A percentile compares a stretch with the other conserved stretches of the same genome.
Evolutionary conservation across 1,139 yeast species (phyloP).

Genomic region (Pichia sp.): DNA sequence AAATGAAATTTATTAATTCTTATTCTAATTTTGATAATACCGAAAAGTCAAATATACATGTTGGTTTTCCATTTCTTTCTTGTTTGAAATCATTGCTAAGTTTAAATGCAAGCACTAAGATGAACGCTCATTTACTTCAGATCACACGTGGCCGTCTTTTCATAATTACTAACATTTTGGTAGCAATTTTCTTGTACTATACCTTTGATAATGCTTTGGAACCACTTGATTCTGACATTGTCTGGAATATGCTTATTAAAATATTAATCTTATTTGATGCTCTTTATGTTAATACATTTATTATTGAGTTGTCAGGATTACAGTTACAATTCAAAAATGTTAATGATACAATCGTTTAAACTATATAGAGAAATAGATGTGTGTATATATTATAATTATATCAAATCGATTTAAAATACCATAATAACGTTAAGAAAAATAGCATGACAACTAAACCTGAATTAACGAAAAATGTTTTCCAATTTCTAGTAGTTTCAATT

Average conservation of each 20-base stretch:
- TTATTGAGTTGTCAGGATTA: conserved; percentile 23
- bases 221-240: not conserved
- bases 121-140: not conserved
- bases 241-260: conserved; percentile 13
- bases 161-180: conserved; percentile 5
- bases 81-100: conserved; percentile 1
- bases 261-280: conserved; percentile 22
- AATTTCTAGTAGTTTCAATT: conserved; percentile 5
- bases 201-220: conserved; percentile 2
- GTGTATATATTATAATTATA: not conserved
- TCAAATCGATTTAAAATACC: conserved; percentile 13
- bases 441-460: not conserved
- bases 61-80: not conserved
- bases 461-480: conserved; percentile 9
- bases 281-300: conserved; percentile 20
- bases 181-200: conserved; percentile 9
- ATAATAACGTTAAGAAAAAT: conserved; percentile 1
- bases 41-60: not conserved
- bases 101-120: not conserved
- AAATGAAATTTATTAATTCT: conserved; percentile 21
- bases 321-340: conserved; percentile 10
- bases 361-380: not conserved
- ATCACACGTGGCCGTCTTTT: conserved; percentile 17
- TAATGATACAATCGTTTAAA: conserved; percentile 8
- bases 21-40: not conserved